Evolutionary conservation across 2,329 filamentous ascomycete genomes (phyloP).

Genomic region (Bertia moriformis): DNA sequence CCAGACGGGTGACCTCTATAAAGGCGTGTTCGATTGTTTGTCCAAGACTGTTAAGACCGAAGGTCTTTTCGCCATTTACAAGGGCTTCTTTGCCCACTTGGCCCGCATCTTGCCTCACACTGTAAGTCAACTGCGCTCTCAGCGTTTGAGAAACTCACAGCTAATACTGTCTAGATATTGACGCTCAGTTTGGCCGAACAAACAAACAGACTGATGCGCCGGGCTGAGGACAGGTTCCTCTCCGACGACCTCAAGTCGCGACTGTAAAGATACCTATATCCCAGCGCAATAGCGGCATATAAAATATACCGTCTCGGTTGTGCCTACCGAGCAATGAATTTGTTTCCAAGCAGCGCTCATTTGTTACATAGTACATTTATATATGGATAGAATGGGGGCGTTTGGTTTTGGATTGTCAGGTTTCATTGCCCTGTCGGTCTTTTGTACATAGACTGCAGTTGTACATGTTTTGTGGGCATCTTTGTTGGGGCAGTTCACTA

Average conservation of each 20-base stretch:
- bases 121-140: neutral
- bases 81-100: conserved; percentile 89
- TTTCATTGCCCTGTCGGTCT: too few relatives aligned
- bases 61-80: conserved; percentile 85
- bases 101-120: conserved; percentile 91
- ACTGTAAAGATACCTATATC: too few relatives aligned
- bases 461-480: too few relatives aligned
- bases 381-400: too few relatives aligned
- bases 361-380: too few relatives aligned
- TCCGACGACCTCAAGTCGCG: conserved; percentile 13
- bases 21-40: conserved; percentile 80
- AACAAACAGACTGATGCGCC: conserved; percentile 82
- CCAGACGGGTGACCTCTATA: conserved; percentile 95
- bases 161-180: conserved; percentile 35
- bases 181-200: conserved; percentile 90
- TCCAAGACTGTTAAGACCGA: conserved; percentile 83
- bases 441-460: too few relatives aligned
- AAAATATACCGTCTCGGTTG: too few relatives aligned
- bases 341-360: too few relatives aligned
- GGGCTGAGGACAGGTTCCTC: conserved; percentile 50
- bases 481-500: too few relatives aligned
- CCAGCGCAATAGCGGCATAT: too few relatives aligned
- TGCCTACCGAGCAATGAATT: too few relatives aligned
- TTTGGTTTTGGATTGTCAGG: too few relatives aligned
- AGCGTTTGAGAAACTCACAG: neutral